These are phyloP conservation scores for Triangularia setosa DNA, from an alignment of 2,329 filamentous ascomycete species.

Conservation along the genomic window DNA sequence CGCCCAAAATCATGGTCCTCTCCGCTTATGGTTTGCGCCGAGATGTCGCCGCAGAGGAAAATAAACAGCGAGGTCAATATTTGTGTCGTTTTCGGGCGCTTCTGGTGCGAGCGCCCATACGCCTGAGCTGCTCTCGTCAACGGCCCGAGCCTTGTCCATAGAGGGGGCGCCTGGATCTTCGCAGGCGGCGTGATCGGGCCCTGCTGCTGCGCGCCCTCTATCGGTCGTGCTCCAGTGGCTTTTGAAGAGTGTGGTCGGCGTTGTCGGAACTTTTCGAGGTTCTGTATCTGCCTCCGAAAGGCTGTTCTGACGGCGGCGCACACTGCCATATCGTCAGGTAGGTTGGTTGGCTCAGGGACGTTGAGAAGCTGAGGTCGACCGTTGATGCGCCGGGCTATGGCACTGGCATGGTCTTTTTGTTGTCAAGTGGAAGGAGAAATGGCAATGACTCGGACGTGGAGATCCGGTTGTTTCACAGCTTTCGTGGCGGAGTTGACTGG, in stretches of 20 bases:
- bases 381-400: background rate
- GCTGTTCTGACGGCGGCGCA: constrained; percentile 25
- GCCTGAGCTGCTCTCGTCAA: constrained; percentile 50
- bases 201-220: constrained; percentile 23
- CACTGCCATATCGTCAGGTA: constrained; percentile 21
- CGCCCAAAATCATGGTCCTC: constrained; percentile 64
- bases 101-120: constrained; percentile 68
- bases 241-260: constrained; percentile 29
- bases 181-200: constrained; percentile 40
- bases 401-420: background rate
- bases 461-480: background rate
- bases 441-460: background rate
- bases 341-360: background rate
- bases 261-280: constrained; percentile 25
- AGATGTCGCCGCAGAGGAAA: constrained; percentile 50
- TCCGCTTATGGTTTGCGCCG: constrained; percentile 65
- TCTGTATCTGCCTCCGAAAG: constrained; percentile 29
- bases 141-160: constrained; percentile 58
- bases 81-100: constrained; percentile 75
- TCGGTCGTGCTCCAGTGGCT: constrained; percentile 9
- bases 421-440: background rate
- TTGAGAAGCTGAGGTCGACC: background rate
- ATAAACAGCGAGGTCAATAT: constrained; percentile 70
- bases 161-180: background rate
- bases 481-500: background rate